These are phyloP conservation scores for Luzula sylvatica DNA, from an alignment of 176 grass and related monocot species.

Conservation along the genomic window DNA sequence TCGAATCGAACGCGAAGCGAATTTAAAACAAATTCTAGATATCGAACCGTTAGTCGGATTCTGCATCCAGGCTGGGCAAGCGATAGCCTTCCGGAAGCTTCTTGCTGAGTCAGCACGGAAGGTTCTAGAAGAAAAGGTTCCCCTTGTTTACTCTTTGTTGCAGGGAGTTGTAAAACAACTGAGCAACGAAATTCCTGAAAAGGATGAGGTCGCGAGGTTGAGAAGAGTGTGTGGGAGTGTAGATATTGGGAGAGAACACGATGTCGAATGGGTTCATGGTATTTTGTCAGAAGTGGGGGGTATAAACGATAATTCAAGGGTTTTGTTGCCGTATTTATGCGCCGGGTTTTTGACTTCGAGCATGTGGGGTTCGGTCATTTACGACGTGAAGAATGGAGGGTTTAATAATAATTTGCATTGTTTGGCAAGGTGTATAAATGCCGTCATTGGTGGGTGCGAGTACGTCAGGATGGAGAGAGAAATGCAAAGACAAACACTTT, in stretches of 20 bases:
- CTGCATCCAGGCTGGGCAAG: conserved; percentile 91
- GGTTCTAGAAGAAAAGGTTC: conserved; percentile 86
- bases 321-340: conserved; percentile 87
- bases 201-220: conserved; percentile 60
- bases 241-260: conserved; percentile 72
- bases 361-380: conserved; percentile 64
- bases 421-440: conserved; percentile 80
- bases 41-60: conserved; percentile 74
- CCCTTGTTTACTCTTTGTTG: conserved; percentile 65
- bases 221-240: conserved; percentile 69
- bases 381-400: conserved; percentile 64
- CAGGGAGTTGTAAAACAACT: conserved; percentile 64
- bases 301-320: conserved; percentile 88
- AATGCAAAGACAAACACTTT: conserved; percentile 63
- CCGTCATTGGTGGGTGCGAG: conserved; percentile 84
- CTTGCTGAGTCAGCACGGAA: conserved; percentile 65
- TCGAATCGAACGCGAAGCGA: conserved; percentile 85
- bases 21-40: conserved; percentile 86
- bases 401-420: conserved; percentile 93
- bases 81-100: conserved; percentile 70
- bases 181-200: conserved; percentile 71
- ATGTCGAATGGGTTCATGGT: conserved; percentile 76
- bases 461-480: conserved; percentile 73
- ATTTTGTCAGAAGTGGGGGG: conserved; percentile 59
- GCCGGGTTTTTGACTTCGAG: conserved; percentile 89